A percentile compares a stretch with the other conserved stretches of the same genome.
Evolutionary conservation across 257 asterid genomes (phyloP).

Genomic region (Parsonsia alboflavescens): DNA sequence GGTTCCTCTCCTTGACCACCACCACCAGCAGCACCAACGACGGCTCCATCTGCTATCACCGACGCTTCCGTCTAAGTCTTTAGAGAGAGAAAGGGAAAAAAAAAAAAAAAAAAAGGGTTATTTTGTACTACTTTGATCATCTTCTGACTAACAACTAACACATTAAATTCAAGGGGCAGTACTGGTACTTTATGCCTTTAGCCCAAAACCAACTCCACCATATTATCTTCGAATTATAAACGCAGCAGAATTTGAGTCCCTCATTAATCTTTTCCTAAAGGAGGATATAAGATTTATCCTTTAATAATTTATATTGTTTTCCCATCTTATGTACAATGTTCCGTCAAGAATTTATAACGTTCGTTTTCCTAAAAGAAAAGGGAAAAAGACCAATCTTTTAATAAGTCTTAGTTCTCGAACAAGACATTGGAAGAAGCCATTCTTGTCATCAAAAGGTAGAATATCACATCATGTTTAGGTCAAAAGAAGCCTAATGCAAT

Average conservation of each 20-base stretch:
- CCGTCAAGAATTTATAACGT: no score
- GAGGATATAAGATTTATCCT: background rate
- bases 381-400: no score
- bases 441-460: no score
- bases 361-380: no score
- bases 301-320: no score
- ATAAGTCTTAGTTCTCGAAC: no score
- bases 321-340: no score
- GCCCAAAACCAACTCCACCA: background rate
- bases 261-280: background rate
- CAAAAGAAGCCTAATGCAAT: no score
- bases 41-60: background rate
- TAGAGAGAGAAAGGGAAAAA: no score
- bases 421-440: no score
- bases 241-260: background rate
- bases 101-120: no score
- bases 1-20: slow-evolving; percentile 9
- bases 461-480: no score
- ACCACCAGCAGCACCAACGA: background rate
- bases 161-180: background rate
- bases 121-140: background rate
- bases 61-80: background rate
- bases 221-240: background rate
- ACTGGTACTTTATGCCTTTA: background rate
- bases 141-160: background rate